Percentiles rank a stretch among this genome's conserved stretches.
Conservation (phyloP, 2,329 filamentous ascomycete genomes). For the Trematosphaeria pertusa region DNA sequence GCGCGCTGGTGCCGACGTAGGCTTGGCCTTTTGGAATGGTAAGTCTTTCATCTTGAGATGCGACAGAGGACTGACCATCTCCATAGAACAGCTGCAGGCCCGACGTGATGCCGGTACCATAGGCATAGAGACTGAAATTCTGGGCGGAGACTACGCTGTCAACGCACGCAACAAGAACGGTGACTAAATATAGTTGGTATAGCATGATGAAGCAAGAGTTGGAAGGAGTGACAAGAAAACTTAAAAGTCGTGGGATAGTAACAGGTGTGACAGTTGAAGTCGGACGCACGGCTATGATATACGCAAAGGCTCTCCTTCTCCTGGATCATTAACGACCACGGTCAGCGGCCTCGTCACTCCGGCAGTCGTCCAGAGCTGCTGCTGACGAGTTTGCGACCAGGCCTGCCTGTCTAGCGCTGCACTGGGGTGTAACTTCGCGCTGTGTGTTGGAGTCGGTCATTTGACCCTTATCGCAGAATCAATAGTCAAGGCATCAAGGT, state of each 20-base stretch:
- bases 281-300: conserved; percentile 13
- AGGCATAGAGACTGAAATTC: conserved; percentile 38
- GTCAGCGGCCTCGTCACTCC: conserved; percentile 1
- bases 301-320: background rate
- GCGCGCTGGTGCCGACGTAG: conserved; percentile 35
- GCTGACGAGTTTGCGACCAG: conserved; percentile 13
- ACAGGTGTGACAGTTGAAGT: conserved; percentile 1
- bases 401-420: background rate
- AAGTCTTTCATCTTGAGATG: background rate
- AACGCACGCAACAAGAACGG: conserved; percentile 10
- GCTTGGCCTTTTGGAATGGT: conserved; percentile 33
- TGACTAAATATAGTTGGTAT: conserved; percentile 9
- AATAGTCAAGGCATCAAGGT: background rate
- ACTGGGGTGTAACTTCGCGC: background rate
- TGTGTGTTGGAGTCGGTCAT: background rate
- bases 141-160: conserved; percentile 10
- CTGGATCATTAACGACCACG: background rate
- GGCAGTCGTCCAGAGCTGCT: background rate
- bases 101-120: conserved; percentile 31
- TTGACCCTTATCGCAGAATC: background rate
- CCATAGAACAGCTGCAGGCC: conserved; percentile 42
- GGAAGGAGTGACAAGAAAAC: conserved; percentile 12
- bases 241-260: background rate
- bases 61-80: conserved; percentile 34
- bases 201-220: conserved; percentile 15